Percentiles rank a stretch among this genome's conserved stretches.
Evolutionary conservation across 306 rosid genomes (phyloP).

Genomic region (Quercus mongolica): DNA sequence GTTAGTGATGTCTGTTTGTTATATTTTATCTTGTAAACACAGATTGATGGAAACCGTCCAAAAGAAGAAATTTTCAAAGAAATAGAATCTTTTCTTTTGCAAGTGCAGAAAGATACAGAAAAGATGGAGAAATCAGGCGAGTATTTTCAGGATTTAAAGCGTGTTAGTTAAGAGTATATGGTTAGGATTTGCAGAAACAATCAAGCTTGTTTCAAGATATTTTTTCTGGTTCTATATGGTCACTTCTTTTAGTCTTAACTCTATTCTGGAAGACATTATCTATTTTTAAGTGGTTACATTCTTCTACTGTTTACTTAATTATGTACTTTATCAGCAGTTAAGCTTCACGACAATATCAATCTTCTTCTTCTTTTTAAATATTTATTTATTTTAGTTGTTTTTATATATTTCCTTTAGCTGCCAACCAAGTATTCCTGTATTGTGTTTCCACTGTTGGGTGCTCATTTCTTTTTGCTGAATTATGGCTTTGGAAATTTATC

Average conservation of each 20-base stretch:
- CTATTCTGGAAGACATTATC: neutral
- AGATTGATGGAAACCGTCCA: constrained; percentile 78
- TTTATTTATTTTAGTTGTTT: neutral
- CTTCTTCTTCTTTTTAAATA: neutral
- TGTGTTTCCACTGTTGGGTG: too few species aligned
- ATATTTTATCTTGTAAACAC: constrained; percentile 18
- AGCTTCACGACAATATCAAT: neutral
- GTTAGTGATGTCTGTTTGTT: neutral
- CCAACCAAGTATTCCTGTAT: neutral
- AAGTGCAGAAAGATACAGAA: constrained; percentile 47
- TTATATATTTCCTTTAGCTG: neutral
- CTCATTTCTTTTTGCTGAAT: neutral
- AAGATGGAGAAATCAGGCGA: constrained; percentile 41
- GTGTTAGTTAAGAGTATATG: neutral
- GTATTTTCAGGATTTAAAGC: constrained; percentile 10
- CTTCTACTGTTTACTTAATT: neutral
- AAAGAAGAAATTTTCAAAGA: constrained; percentile 70
- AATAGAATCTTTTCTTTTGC: constrained; percentile 58
- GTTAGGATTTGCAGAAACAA: too few species aligned
- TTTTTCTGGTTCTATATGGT: constrained; percentile 4
- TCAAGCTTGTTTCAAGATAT: neutral
- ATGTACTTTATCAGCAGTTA: neutral
- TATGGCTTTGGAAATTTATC: neutral
- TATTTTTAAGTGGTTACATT: neutral
- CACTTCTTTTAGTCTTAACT: neutral